These are phyloP conservation scores for Ampelocalamus luodianensis DNA, from an alignment of 176 grass and related monocot genomes.

Conservation along the genomic window DNA sequence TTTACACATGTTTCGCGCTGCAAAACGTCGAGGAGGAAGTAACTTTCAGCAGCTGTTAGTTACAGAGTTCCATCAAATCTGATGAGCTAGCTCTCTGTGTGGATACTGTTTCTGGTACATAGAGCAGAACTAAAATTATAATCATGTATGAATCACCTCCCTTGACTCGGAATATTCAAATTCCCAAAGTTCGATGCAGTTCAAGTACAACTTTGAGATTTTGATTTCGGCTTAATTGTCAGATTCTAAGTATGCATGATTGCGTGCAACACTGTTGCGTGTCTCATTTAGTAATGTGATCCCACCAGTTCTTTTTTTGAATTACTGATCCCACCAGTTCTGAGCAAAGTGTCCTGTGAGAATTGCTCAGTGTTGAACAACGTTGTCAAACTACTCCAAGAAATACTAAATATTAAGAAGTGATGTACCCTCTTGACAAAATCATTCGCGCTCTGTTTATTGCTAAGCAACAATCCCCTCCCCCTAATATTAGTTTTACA, in stretches of 20 bases:
- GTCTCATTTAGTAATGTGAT: constrained; percentile 26
- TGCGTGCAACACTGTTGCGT: constrained; percentile 30
- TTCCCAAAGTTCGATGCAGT: constrained; percentile 37
- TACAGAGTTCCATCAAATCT: constrained; percentile 34
- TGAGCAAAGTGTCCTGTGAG: constrained; percentile 13
- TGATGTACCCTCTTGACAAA: constrained; percentile 21
- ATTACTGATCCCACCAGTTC: background rate
- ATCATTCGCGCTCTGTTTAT: constrained; percentile 26
- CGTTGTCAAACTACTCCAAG: background rate
- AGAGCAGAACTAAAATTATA: constrained; percentile 36
- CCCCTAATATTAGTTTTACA: constrained; percentile 11
- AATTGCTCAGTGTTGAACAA: constrained; percentile 1
- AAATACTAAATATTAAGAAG: constrained; percentile 12
- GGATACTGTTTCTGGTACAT: constrained; percentile 35
- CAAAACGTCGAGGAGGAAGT: constrained; percentile 5
- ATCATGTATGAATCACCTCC: constrained; percentile 42
- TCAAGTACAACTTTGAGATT: constrained; percentile 40
- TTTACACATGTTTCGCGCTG: too few relatives aligned
- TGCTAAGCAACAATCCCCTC: constrained; percentile 20
- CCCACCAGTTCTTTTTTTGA: background rate
- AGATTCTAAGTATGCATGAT: constrained; percentile 41
- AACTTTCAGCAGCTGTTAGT: constrained; percentile 16
- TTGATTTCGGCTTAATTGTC: constrained; percentile 33
- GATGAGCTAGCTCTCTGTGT: background rate
- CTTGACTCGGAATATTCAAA: constrained; percentile 59